phyloP scores from a whole-genome alignment of 495 filamentous ascomycete species.

The Entonaema liquescens region DNA sequence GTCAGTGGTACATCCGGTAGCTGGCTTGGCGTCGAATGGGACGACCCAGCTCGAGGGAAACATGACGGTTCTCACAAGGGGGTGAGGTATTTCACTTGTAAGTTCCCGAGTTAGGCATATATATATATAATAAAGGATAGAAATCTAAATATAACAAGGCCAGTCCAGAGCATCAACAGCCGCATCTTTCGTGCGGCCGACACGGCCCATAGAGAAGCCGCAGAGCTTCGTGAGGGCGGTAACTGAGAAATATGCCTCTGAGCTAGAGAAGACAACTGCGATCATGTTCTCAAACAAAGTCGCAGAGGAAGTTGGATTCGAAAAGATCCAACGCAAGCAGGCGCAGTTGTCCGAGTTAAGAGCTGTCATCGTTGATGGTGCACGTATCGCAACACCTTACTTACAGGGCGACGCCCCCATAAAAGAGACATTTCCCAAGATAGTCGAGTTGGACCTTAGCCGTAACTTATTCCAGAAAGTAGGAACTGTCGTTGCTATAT shows the following conservation, averaged over 20 bases:
- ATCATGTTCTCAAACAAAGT: slow-evolving; percentile 84
- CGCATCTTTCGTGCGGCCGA: slow-evolving; percentile 87
- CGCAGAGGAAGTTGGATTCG: slow-evolving; percentile 94
- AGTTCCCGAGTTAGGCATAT: slow-evolving; percentile 19
- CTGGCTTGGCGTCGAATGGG: slow-evolving; percentile 98
- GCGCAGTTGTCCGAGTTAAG: slow-evolving; percentile 78
- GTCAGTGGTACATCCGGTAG: slow-evolving; percentile 78
- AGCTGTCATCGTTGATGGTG: slow-evolving; percentile 82
- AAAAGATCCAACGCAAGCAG: slow-evolving; percentile 84
- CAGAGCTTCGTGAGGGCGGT: slow-evolving; percentile 82
- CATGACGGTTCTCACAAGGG: slow-evolving; percentile 86
- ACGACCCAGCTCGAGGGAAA: slow-evolving; percentile 84
- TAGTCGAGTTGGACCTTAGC: slow-evolving; percentile 85
- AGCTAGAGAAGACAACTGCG: slow-evolving; percentile 53
- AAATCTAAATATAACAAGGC: slow-evolving; percentile 56
- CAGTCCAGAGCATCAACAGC: slow-evolving; percentile 70
- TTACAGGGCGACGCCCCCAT: slow-evolving; percentile 50
- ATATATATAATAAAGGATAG: not conserved
- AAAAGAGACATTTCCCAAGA: slow-evolving; percentile 64
- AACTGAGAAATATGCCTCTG: slow-evolving; percentile 80
- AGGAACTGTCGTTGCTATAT: slow-evolving; percentile 72
- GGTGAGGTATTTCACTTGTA: slow-evolving; percentile 85
- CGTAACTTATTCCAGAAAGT: slow-evolving; percentile 79
- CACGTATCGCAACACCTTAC: slow-evolving; percentile 62
- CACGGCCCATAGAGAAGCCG: slow-evolving; percentile 70